Base-by-base conservation (phyloP, 2,329 filamentous ascomycete genomes). In the Hypoxylon sp. region DNA sequence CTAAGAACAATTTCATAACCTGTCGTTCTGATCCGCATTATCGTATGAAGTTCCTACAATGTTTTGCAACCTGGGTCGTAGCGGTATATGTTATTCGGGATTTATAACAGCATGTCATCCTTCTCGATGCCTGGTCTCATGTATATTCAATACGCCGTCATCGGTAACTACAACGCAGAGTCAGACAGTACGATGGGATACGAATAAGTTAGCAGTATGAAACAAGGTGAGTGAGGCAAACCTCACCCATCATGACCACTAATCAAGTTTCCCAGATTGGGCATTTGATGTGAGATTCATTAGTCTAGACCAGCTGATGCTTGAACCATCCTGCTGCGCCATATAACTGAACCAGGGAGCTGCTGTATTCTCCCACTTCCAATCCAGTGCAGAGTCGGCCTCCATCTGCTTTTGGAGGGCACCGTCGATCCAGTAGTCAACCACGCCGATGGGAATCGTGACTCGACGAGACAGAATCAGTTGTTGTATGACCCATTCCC, bases 401-500 rank as follows among this genome's bases (percentile, higher is more conserved):
- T n/a, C n/a, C n/a, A n/a, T n/a, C n/a, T n/a, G n/a, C n/a, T n/a
- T n/a, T n/a, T n/a, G n/a, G n/a, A n/a, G n/a, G n/a, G n/a, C n/a
- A n/a, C n/a, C n/a, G n/a, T n/a, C n/a, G n/a, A n/a, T n/a, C n/a
- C n/a, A n/a, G n/a, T n/a, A n/a, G n/a, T n/a, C n/a, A n/a, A n/a
- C n/a, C n/a, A n/a, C n/a, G n/a, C n/a, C n/a, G n/a, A n/a, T n/a
- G n/a, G n/a, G n/a, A n/a, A n/a, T n/a, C n/a, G n/a, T n/a, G n/a
- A n/a, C n/a, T n/a, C n/a, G n/a, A n/a, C n/a, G n/a, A n/a, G n/a
- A n/a, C n/a, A 49, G 8, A 17, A 56, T 49, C 7, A 56, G n/a
- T 17, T 56, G 43, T 28, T 56, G 53, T 1, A 56, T 49, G 19
- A 56, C 44, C 53, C 53, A 56, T 19, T 41, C 24, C 13, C 53